Evolutionary conservation across 495 filamentous ascomycete species (phyloP), one percentile per base, ranked within the genome.

Genomic region (Hypoxylon intermedium): DNA sequence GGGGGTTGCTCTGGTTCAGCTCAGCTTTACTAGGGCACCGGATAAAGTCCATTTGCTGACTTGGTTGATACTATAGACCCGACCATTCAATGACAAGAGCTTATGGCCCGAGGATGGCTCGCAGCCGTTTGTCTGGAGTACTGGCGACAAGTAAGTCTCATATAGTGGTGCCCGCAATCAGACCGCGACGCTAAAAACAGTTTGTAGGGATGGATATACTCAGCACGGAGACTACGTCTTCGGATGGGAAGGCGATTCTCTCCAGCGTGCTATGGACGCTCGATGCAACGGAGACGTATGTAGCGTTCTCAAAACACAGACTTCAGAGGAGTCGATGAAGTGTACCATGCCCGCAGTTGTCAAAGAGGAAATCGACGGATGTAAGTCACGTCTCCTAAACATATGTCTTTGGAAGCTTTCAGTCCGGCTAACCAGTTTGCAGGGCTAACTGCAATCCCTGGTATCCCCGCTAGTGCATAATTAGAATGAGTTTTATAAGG

Each of bases 101-200:
- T 38, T 75, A 31, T 77, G 75, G 74, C 75, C 74, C 37, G 63
- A 69, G 24, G 72, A 75, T 53, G 72, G 70, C 58, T 71, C 67
- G 18, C 72, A 76, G 44, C 77, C 77, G 18, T 79, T 79, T 65
- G 72, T 75, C 34, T 79, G 76, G 75, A 72, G 67, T 28, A 76
- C 75, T 20, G 70, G 70, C 13, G 68, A 78, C 36, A 64, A 67
- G 73, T 75, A 51, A 68, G 70, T 57, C 31, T 33, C 24, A 7
- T 18, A 11, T 26, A 1, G 33, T 13, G 1, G 24, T 1, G 1
- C 24, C 15, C 19, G 31, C 12, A 18, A 9, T 9, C 12, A 2
- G 24, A 21, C 2, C 11, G 16, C 15, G 3, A 20, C 24, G 16
- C 44, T 57, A 40, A 63, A 26, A 9, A 12, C 15, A 4, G 28